A percentile compares a stretch with the other conserved stretches of the same genome.
Conservation (phyloP, 2,329 filamentous ascomycete species). For the Cladosporium velox region DNA sequence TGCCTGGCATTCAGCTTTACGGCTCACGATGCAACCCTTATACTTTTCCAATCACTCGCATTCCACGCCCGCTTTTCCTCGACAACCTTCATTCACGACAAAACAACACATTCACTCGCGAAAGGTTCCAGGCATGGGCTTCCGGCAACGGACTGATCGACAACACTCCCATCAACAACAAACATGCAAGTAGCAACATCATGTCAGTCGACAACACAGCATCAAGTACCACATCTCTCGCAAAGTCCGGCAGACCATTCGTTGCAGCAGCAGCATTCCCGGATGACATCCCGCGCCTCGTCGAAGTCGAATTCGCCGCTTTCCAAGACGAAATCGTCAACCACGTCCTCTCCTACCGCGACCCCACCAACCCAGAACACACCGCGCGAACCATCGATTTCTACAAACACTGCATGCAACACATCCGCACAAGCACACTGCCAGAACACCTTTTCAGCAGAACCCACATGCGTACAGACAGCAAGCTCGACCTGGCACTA, state of each 20-base stretch:
- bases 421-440: constrained; percentile 9
- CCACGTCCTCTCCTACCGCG: constrained; percentile 37
- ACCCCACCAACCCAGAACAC: constrained; percentile 32
- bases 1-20: constrained; percentile 17
- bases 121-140: constrained; percentile 6
- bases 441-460: background rate
- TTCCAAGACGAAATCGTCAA: constrained; percentile 38
- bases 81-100: constrained; percentile 13
- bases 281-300: constrained; percentile 34
- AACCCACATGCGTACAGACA: background rate
- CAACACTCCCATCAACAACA: background rate
- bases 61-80: constrained; percentile 13
- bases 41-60: constrained; percentile 10
- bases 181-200: background rate
- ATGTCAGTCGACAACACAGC: background rate
- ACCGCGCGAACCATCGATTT: constrained; percentile 31
- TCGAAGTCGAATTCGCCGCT: constrained; percentile 47
- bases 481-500: constrained; percentile 22
- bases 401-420: constrained; percentile 24
- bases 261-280: constrained; percentile 27
- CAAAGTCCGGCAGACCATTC: constrained; percentile 23
- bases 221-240: background rate
- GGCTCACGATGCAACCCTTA: constrained; percentile 19
- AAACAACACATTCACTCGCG: constrained; percentile 3
- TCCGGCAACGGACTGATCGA: background rate